Evolutionary conservation across 139 green algal genomes (phyloP).

Genomic region (Edaphochlamys debaryana): DNA sequence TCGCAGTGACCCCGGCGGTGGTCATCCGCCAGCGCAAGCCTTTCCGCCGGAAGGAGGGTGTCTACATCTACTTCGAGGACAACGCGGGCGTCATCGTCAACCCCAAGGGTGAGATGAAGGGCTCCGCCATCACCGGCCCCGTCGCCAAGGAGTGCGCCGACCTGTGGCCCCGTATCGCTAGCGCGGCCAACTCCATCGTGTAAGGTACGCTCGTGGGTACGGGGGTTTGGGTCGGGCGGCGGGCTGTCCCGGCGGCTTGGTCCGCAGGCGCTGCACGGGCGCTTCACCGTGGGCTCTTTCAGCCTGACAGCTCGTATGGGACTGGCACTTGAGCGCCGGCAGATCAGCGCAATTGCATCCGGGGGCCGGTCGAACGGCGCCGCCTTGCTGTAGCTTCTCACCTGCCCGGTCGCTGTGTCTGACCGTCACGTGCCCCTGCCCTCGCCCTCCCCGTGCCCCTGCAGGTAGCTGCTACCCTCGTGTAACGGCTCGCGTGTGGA

Average conservation of each 20-base stretch:
- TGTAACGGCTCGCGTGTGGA: conserved; percentile 12
- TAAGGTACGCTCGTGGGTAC: conserved; percentile 54
- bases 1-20: conserved; percentile 86
- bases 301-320: too few species aligned
- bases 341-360: too few species aligned
- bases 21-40: conserved; percentile 98
- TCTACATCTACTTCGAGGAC: conserved; percentile 99
- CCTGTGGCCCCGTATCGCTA: conserved; percentile 98
- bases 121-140: conserved; percentile 98
- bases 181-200: conserved; percentile 97
- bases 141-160: conserved; percentile 99
- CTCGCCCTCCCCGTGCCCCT: background rate
- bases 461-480: conserved; percentile 7
- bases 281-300: too few species aligned
- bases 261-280: background rate
- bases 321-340: too few species aligned
- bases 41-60: conserved; percentile 97
- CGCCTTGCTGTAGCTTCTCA: background rate
- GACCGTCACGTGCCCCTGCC: background rate
- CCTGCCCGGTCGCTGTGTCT: background rate
- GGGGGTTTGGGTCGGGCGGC: background rate
- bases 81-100: conserved; percentile 99
- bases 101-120: conserved; percentile 99
- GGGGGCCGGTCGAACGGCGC: too few species aligned
- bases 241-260: too few species aligned